These are phyloP conservation scores for Alloteropsis semialata DNA, from an alignment of 176 grass and related monocot genomes.

Conservation along the genomic window DNA sequence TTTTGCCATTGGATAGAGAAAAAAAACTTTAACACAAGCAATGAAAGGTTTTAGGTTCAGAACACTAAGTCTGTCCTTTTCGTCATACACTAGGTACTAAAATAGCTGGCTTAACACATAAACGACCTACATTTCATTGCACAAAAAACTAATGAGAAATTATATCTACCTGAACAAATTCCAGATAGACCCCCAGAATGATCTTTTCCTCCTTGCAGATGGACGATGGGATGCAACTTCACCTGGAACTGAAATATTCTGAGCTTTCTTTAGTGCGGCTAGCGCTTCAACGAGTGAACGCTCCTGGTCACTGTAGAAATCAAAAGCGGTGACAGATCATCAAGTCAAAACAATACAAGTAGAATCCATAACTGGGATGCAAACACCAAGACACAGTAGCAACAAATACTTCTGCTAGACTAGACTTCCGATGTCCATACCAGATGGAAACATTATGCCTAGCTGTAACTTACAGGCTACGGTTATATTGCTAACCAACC, in stretches of 20 bases:
- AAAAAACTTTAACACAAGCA: not conserved
- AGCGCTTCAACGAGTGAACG: conserved; percentile 54
- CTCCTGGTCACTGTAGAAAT: conserved; percentile 50
- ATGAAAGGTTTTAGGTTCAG: not conserved
- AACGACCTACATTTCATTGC: not conserved
- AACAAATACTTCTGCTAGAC: conserved; percentile 2
- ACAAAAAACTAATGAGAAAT: conserved; percentile 29
- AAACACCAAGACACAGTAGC: not conserved
- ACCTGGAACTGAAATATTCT: conserved; percentile 38
- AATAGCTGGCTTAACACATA: not conserved
- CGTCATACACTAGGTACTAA: not conserved
- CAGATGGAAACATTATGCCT: not conserved
- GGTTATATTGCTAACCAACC: not conserved
- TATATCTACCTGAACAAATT: conserved; percentile 68
- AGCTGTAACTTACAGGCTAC: not conserved
- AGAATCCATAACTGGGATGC: not conserved
- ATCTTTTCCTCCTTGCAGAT: conserved; percentile 30
- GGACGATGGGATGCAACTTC: conserved; percentile 25
- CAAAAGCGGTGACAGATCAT: not conserved
- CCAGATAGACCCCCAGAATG: conserved; percentile 52
- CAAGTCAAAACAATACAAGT: not conserved
- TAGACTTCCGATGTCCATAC: not conserved
- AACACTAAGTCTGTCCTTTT: not conserved
- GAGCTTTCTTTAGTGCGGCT: conserved; percentile 39
- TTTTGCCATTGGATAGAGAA: not conserved